Conservation (phyloP, 2,329 filamentous ascomycete species). For the Ophiocordyceps camponoti-rufipedis region DNA sequence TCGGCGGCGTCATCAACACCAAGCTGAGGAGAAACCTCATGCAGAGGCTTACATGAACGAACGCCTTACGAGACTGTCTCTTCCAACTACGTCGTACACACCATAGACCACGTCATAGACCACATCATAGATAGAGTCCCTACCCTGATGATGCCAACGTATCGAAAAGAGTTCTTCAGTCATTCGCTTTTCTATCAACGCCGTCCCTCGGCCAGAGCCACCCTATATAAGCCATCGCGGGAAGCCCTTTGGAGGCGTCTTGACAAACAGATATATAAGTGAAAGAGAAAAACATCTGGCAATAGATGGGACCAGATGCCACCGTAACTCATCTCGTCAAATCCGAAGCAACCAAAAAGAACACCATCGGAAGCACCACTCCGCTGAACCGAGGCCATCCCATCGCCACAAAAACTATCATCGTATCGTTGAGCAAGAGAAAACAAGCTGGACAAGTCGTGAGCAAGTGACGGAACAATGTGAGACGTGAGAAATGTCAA, state of each 20-base stretch:
- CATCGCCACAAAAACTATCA: neutral
- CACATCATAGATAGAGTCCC: neutral
- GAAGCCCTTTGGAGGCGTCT: neutral
- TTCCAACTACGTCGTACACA: neutral
- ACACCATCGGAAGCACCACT: neutral
- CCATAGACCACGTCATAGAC: no score
- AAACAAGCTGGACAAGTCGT: neutral
- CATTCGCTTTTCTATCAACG: conserved; percentile 4
- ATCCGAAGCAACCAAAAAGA: neutral
- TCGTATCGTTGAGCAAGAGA: neutral
- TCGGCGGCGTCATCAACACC: conserved; percentile 73
- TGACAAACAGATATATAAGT: conserved; percentile 1
- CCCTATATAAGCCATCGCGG: conserved; percentile 2
- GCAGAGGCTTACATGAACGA: conserved; percentile 28
- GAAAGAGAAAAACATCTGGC: conserved; percentile 1
- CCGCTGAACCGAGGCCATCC: neutral
- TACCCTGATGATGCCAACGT: neutral
- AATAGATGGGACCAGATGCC: neutral
- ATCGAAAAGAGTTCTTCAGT: conserved; percentile 1
- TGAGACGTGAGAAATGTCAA: neutral
- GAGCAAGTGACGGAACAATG: neutral
- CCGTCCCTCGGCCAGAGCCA: conserved; percentile 5
- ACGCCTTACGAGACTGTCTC: no score
- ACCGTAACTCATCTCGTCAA: neutral
- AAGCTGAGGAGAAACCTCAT: conserved; percentile 52